phyloP scores from a whole-genome alignment of 192 early-diverging fungal genomes.

The Entomortierella beljakovae region DNA sequence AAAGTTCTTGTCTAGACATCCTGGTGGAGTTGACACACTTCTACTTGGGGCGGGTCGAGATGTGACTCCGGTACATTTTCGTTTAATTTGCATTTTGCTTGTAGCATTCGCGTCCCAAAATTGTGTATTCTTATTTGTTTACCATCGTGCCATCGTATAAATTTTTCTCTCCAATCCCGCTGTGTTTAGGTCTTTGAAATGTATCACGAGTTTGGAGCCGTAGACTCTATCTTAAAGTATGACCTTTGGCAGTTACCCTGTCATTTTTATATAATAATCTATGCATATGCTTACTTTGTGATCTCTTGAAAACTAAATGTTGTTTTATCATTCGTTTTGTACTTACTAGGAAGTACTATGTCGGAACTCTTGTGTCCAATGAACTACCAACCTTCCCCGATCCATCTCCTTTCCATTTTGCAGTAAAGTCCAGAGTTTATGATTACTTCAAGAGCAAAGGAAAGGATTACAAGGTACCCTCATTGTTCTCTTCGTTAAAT shows the following conservation, averaged over 20 bases:
- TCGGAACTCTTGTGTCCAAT: constrained; percentile 55
- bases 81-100: not conserved
- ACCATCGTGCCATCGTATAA: not conserved
- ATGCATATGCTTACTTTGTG: not conserved
- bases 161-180: not conserved
- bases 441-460: constrained; percentile 57
- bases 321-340: not conserved
- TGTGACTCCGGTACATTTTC: constrained; percentile 62
- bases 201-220: constrained; percentile 59
- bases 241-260: not conserved
- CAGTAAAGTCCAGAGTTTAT: constrained; percentile 63
- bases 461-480: constrained; percentile 66
- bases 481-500: not conserved
- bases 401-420: constrained; percentile 58
- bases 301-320: too few species aligned
- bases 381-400: constrained; percentile 64
- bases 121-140: not conserved
- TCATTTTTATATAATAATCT: not conserved
- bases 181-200: constrained; percentile 55
- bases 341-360: constrained; percentile 55
- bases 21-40: constrained; percentile 61
- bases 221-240: constrained; percentile 56
- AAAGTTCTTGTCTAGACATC: constrained; percentile 59
- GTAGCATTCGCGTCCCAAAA: too few species aligned
- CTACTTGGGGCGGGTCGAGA: constrained; percentile 61